Evolutionary conservation across 495 filamentous ascomycete species (phyloP).

Genomic region (Tetracladium setigerum): DNA sequence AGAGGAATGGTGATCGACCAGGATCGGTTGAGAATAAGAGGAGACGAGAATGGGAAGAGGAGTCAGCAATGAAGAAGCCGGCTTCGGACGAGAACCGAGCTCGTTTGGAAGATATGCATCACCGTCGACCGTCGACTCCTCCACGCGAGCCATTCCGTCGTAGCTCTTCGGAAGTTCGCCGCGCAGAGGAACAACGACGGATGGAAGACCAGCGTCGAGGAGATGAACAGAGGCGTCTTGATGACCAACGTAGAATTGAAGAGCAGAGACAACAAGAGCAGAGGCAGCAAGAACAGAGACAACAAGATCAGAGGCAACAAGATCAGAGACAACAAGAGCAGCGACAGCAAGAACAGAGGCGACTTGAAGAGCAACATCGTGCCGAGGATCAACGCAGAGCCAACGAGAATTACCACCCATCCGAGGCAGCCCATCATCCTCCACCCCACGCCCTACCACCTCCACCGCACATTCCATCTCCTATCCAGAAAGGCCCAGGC

Average conservation of each 20-base stretch:
- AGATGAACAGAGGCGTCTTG: constrained; percentile 46
- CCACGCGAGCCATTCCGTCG: constrained; percentile 63
- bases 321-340: constrained; percentile 52
- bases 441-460: constrained; percentile 52
- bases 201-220: constrained; percentile 59
- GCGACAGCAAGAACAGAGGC: constrained; percentile 49
- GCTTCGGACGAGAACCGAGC: constrained; percentile 81
- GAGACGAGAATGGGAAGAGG: constrained; percentile 85
- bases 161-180: constrained; percentile 70
- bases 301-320: constrained; percentile 18
- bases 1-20: constrained; percentile 76
- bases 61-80: constrained; percentile 68
- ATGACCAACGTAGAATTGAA: constrained; percentile 40
- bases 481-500: constrained; percentile 52
- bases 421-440: constrained; percentile 84
- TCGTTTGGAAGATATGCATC: constrained; percentile 74
- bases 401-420: constrained; percentile 78
- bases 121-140: constrained; percentile 64
- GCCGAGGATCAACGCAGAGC: constrained; percentile 59
- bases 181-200: constrained; percentile 38
- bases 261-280: constrained; percentile 46
- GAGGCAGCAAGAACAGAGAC: too few species aligned
- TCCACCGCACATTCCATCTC: constrained; percentile 54
- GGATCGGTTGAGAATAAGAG: constrained; percentile 76
- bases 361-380: constrained; percentile 34